Evolutionary conservation across 2,329 filamentous ascomycete genomes (phyloP).

Genomic region (Teratosphaeriaceae sp.): DNA sequence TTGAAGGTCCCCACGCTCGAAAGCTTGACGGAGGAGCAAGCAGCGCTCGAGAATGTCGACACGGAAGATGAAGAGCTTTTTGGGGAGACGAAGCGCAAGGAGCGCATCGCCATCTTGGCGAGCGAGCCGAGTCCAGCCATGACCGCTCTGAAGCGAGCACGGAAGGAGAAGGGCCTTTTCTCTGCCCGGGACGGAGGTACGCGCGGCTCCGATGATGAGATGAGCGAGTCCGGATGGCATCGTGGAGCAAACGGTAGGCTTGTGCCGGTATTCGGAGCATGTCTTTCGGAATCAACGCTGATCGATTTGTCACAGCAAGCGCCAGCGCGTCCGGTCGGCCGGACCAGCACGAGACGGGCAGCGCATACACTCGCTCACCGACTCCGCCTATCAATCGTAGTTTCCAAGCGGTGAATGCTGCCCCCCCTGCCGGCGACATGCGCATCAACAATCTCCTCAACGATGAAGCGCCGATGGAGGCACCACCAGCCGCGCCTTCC

Average conservation of each 20-base stretch:
- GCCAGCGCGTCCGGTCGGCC: background rate
- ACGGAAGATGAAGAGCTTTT: conserved; percentile 62
- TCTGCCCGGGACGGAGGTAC: conserved; percentile 16
- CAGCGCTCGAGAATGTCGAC: conserved; percentile 66
- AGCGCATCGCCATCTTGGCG: conserved; percentile 64
- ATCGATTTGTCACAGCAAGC: background rate
- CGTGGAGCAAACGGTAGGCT: background rate
- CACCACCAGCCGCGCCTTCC: conserved; percentile 24
- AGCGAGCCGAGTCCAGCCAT: conserved; percentile 65
- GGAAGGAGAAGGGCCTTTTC: conserved; percentile 39
- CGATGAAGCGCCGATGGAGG: conserved; percentile 34
- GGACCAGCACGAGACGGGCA: conserved; percentile 29
- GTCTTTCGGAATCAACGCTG: background rate
- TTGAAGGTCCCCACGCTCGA: conserved; percentile 59
- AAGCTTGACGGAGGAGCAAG: conserved; percentile 58
- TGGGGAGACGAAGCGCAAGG: conserved; percentile 65
- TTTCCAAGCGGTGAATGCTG: conserved; percentile 33
- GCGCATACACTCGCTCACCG: conserved; percentile 42
- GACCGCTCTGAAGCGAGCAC: conserved; percentile 44
- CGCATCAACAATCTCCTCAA: conserved; percentile 44
- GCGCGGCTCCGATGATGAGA: conserved; percentile 25
- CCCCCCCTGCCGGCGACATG: conserved; percentile 38
- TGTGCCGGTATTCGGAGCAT: no score
- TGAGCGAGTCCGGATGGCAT: conserved; percentile 22
- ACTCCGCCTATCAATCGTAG: conserved; percentile 27